Conservation (phyloP, 1,284 basidiomycete genomes). For the Ceratobasidium sp. region DNA sequence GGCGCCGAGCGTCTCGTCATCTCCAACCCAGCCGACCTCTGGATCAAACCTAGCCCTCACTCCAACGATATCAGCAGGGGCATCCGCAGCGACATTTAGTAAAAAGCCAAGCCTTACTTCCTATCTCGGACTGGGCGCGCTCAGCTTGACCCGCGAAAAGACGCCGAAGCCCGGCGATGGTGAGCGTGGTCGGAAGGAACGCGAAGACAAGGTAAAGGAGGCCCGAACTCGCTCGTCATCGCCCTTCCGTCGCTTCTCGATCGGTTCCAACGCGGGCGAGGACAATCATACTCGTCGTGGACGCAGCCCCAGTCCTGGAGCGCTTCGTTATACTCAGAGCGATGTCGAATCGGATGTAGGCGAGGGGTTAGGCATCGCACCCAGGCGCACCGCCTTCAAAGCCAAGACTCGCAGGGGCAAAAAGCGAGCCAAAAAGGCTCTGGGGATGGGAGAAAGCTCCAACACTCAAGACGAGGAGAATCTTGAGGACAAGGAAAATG, state of each 20-base stretch:
- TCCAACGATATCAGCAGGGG: slow-evolving; percentile 1
- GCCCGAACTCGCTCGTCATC: slow-evolving; percentile 35
- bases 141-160: slow-evolving; percentile 36
- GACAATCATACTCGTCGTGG: slow-evolving; percentile 10
- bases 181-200: slow-evolving; percentile 30
- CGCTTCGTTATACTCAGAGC: slow-evolving; percentile 71
- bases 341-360: slow-evolving; percentile 69
- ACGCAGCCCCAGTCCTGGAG: slow-evolving; percentile 63
- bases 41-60: neutral
- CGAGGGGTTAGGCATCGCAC: slow-evolving; percentile 53
- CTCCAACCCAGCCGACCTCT: slow-evolving; percentile 30
- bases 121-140: slow-evolving; percentile 27
- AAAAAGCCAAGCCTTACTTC: slow-evolving; percentile 26
- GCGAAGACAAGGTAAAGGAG: slow-evolving; percentile 30
- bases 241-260: slow-evolving; percentile 38
- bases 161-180: slow-evolving; percentile 16
- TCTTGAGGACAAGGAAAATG: slow-evolving; percentile 50
- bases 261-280: slow-evolving; percentile 29
- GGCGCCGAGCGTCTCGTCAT: slow-evolving; percentile 25
- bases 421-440: slow-evolving; percentile 41
- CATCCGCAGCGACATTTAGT: neutral
- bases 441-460: slow-evolving; percentile 54
- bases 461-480: slow-evolving; percentile 58
- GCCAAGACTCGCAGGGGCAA: slow-evolving; percentile 44
- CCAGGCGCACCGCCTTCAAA: slow-evolving; percentile 49